Evolutionary conservation across 176 grass and related monocot genomes (phyloP), one percentile per base, ranked within the genome.

Genomic region (Typha latifolia): DNA sequence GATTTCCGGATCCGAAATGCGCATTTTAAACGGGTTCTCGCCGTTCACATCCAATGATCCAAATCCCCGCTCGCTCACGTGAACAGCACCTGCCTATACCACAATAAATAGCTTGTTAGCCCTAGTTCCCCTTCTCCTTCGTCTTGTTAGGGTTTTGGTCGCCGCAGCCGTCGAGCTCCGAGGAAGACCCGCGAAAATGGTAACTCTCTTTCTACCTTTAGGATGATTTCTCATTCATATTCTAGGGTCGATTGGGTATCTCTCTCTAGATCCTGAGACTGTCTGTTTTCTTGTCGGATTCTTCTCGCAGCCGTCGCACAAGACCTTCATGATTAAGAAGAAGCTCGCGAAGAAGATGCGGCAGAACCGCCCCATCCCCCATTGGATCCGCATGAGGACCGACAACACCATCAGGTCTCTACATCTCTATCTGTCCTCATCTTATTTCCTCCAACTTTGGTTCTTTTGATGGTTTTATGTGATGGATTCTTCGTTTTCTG

Each of bases 271-370:
- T 19, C 6, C 3, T 59, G 16, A 19, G 20, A 2, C 9, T 59
- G 16, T 59, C 20, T 59, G 14, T 22, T 22, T 74, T 20, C 34
- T 49, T 24, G 14, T n/a, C 16, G 10, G 51, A 11, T 48, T 47
- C 1, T 69, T 9, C 43, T 49, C 15, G 70, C 47, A 74, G 71
- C 71, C 71, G 48, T 74, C 71, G 62, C 71, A 74, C 62, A 74
- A 74, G 61, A 64, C 71, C 23, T 74, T 74, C 26, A 64, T 12
- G 71, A 74, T 74, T 11, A 74, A 74, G 71, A 63, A 64, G 48
- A 74, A 74, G 71, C 48, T 74, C 43, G 71, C 71, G 47, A 74
- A 74, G 62, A 74, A 74, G 71, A 74, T 74, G 71, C 21, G 71
- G 21, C 71, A 74, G 62, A 74, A 74, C 26, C 71, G 71, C 24